Percentiles rank a stretch among this genome's conserved stretches.
Conservation (phyloP, 257 asterid species). For the Primulina tabacum region DNA sequence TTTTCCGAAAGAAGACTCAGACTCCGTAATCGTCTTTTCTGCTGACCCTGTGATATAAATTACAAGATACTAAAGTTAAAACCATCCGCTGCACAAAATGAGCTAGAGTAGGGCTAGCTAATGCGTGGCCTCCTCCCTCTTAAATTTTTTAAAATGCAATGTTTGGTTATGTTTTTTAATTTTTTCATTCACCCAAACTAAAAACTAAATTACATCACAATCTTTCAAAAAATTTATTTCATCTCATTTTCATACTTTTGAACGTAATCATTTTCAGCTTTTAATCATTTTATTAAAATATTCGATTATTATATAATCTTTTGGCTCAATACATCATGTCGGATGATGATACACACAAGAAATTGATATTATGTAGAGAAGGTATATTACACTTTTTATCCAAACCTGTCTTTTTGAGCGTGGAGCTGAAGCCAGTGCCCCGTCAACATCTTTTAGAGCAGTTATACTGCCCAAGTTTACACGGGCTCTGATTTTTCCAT, state of each 20-base stretch:
- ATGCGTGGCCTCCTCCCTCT: no score
- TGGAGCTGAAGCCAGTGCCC: conserved; percentile 33
- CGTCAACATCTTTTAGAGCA: conserved; percentile 36
- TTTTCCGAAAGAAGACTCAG: conserved; percentile 48
- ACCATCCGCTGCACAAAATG: neutral
- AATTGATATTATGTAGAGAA: neutral
- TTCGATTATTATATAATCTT: no score
- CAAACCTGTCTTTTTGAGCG: conserved; percentile 51
- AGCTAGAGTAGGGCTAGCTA: neutral
- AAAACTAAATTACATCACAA: neutral
- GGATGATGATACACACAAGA: neutral
- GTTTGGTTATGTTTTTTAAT: neutral
- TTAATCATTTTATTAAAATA: no score
- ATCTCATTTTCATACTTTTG: no score
- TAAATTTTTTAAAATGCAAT: neutral
- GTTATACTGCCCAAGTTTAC: conserved; percentile 41
- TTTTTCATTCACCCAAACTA: neutral
- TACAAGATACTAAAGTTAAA: neutral
- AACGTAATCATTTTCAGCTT: no score
- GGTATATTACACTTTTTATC: neutral
- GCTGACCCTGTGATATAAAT: conserved; percentile 42
- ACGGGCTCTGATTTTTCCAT: conserved; percentile 76
- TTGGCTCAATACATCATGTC: neutral
- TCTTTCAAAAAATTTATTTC: no score
- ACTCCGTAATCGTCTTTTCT: conserved; percentile 49